Evolutionary conservation across 1,139 yeast genomes (phyloP).

Genomic region (Arxiozyma heterogenica): DNA sequence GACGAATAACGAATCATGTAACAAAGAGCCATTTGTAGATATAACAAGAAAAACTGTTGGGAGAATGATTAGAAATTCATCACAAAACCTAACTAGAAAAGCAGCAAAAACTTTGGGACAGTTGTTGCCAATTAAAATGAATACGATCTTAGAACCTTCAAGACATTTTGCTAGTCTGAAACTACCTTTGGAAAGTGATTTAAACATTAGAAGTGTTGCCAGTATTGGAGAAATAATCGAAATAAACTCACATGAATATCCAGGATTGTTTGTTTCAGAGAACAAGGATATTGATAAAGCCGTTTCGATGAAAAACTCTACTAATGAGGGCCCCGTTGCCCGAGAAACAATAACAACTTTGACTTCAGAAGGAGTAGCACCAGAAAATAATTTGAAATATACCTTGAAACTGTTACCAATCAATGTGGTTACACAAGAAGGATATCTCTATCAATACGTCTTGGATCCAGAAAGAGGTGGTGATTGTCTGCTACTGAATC

Average conservation of each 20-base stretch:
- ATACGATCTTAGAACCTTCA: slow-evolving; percentile 79
- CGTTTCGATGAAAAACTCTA: neutral
- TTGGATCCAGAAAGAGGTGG: slow-evolving; percentile 88
- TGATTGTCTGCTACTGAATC: slow-evolving; percentile 74
- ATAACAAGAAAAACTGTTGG: slow-evolving; percentile 64
- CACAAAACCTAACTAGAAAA: slow-evolving; percentile 46
- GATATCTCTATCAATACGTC: slow-evolving; percentile 75
- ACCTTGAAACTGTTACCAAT: slow-evolving; percentile 30
- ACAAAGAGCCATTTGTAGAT: slow-evolving; percentile 57
- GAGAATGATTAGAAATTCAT: slow-evolving; percentile 50
- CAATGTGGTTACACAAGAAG: slow-evolving; percentile 75
- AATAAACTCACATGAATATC: slow-evolving; percentile 15
- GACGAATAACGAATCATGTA: neutral
- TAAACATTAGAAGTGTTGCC: slow-evolving; percentile 11
- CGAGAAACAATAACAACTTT: neutral
- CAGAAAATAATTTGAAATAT: neutral
- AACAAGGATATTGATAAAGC: neutral
- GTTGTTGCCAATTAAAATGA: slow-evolving; percentile 67
- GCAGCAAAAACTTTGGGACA: slow-evolving; percentile 90
- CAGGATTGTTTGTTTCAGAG: slow-evolving; percentile 15
- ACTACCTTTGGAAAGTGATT: slow-evolving; percentile 44
- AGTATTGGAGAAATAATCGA: slow-evolving; percentile 17
- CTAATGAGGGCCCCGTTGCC: neutral
- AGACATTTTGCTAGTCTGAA: slow-evolving; percentile 91
- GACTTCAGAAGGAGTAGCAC: neutral